Evolutionary conservation across 345 rosid genomes (phyloP).

Genomic region (Acer yangbiense): DNA sequence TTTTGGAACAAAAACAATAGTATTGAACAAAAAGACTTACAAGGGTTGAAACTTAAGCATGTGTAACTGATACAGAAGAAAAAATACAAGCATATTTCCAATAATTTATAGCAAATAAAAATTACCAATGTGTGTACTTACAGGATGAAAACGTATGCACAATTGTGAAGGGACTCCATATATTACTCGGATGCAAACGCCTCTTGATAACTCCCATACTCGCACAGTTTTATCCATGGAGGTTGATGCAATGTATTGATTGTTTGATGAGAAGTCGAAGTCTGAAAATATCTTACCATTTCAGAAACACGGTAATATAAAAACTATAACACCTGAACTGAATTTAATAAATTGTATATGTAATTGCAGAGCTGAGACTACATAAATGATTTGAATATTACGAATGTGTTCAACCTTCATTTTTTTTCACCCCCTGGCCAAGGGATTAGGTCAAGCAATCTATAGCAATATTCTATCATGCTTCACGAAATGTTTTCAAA

Average conservation of each 20-base stretch:
- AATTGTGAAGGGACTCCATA: slow-evolving; percentile 85
- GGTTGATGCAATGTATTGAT: slow-evolving; percentile 92
- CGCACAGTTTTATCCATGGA: slow-evolving; percentile 95
- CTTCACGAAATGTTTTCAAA: background rate
- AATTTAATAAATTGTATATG: background rate
- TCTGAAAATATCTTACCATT: slow-evolving; percentile 52
- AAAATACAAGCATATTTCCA: background rate
- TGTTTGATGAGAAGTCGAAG: slow-evolving; percentile 97
- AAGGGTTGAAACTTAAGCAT: background rate
- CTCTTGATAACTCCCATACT: slow-evolving; percentile 94
- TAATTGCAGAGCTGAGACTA: background rate
- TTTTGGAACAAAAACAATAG: too few species aligned
- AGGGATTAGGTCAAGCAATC: background rate
- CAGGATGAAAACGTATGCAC: slow-evolving; percentile 96
- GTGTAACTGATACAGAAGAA: background rate
- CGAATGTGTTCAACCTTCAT: background rate
- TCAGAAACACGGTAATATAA: slow-evolving; percentile 23
- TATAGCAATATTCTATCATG: background rate
- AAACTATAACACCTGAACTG: background rate
- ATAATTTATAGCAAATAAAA: slow-evolving; percentile 10
- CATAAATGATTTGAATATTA: background rate
- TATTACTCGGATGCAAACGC: slow-evolving; percentile 90
- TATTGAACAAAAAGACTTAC: background rate
- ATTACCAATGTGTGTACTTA: slow-evolving; percentile 41
- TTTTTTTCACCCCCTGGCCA: background rate